Evolutionary conservation across 2,329 filamentous ascomycete genomes (phyloP).

Genomic region (Exophiala lecanii-corni): DNA sequence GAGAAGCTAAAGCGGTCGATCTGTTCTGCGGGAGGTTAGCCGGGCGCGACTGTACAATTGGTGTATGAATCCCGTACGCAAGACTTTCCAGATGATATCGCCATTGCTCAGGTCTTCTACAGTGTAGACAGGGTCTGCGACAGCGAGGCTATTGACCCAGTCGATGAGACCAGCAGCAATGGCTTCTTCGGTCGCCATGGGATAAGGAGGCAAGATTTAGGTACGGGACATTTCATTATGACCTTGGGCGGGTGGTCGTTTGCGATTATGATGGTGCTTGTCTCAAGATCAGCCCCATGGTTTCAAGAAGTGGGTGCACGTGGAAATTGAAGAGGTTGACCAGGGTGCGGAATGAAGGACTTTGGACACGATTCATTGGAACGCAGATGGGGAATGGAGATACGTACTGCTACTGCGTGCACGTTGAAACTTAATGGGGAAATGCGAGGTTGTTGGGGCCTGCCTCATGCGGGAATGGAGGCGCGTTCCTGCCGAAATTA

Average conservation of each 20-base stretch:
- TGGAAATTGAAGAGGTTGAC: no score
- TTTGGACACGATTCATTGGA: no score
- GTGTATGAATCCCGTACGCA: constrained; percentile 25
- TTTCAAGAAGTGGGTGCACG: constrained; percentile 9
- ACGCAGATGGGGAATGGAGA: no score
- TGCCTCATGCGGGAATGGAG: no score
- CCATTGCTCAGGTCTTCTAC: constrained; percentile 41
- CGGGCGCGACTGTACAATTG: not conserved
- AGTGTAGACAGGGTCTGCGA: constrained; percentile 23
- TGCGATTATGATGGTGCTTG: no score
- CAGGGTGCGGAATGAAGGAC: no score
- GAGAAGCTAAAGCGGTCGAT: constrained; percentile 46
- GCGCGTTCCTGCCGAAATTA: constrained; percentile 1
- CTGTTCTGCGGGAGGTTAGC: constrained; percentile 35
- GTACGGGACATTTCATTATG: constrained; percentile 7
- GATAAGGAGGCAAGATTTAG: not conserved
- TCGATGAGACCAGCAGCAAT: constrained; percentile 43
- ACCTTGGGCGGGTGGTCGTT: no score
- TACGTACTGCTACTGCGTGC: no score
- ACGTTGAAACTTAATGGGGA: no score
- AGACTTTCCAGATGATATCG: constrained; percentile 43
- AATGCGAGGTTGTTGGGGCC: no score
- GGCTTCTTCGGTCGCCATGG: constrained; percentile 43
- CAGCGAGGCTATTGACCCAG: constrained; percentile 36
- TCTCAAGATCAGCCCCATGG: constrained; percentile 14